Conservation (phyloP, 2,329 filamentous ascomycete species). For the Aspergillus sp. region DNA sequence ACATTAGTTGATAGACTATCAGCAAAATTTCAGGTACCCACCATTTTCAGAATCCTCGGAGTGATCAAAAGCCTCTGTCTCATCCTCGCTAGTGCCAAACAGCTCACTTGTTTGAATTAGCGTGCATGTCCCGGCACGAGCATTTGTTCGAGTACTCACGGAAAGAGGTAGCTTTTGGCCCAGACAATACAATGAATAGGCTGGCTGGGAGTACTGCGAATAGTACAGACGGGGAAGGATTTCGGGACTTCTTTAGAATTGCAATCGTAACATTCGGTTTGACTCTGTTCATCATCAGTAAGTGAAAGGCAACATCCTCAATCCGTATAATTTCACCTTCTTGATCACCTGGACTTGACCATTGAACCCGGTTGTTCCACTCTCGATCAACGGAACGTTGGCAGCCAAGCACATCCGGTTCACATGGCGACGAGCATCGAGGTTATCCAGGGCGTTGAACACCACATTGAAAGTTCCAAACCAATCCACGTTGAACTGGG, state of each 20-base stretch:
- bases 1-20: slow-evolving; percentile 12
- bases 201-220: slow-evolving; percentile 90
- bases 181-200: slow-evolving; percentile 98
- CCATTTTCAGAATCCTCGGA: slow-evolving; percentile 77
- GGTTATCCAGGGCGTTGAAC: slow-evolving; percentile 95
- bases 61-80: slow-evolving; percentile 72
- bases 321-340: slow-evolving; percentile 49
- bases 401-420: slow-evolving; percentile 97
- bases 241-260: slow-evolving; percentile 85
- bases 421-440: slow-evolving; percentile 89
- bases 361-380: slow-evolving; percentile 95
- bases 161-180: slow-evolving; percentile 94
- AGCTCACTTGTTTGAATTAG: slow-evolving; percentile 58
- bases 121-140: background rate
- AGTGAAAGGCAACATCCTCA: background rate
- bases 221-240: slow-evolving; percentile 93
- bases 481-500: slow-evolving; percentile 81
- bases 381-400: slow-evolving; percentile 86
- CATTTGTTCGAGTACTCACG: slow-evolving; percentile 36
- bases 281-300: slow-evolving; percentile 46
- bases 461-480: slow-evolving; percentile 78
- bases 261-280: slow-evolving; percentile 96
- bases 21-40: slow-evolving; percentile 24
- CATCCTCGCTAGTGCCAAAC: slow-evolving; percentile 87
- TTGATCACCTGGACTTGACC: slow-evolving; percentile 97